Evolutionary conservation across 1,284 basidiomycete species (phyloP).

Genomic region (Apiotrichum domesticum): DNA sequence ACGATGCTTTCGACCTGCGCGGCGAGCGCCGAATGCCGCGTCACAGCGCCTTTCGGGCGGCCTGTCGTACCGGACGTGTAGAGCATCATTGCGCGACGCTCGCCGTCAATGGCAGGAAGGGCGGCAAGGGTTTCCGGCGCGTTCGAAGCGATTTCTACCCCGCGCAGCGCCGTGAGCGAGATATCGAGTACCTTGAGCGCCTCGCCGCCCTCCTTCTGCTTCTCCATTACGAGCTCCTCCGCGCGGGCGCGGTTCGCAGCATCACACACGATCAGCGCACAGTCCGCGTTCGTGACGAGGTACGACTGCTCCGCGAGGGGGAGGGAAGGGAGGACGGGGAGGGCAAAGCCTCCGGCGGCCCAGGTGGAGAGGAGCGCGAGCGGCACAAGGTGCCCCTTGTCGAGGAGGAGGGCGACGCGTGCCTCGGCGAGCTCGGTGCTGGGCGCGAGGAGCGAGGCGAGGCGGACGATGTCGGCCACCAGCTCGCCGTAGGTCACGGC

Average conservation of each 20-base stretch:
- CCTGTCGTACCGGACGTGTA: constrained; percentile 43
- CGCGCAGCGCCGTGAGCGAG: constrained; percentile 2
- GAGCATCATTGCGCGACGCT: constrained; percentile 39
- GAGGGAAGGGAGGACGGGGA: constrained; percentile 34
- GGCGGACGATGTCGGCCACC: constrained; percentile 17
- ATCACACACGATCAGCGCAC: constrained; percentile 28
- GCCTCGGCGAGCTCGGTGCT: constrained; percentile 13
- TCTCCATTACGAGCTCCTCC: constrained; percentile 21
- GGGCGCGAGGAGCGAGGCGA: constrained; percentile 1
- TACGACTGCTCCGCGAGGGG: constrained; percentile 39
- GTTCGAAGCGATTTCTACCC: neutral
- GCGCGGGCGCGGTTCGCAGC: constrained; percentile 23
- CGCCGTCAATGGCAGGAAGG: constrained; percentile 17
- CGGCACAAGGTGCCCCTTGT: constrained; percentile 29
- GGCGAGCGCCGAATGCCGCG: constrained; percentile 35
- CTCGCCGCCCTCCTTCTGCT: constrained; percentile 14
- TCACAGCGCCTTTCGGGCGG: constrained; percentile 40
- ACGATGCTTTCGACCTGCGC: constrained; percentile 33
- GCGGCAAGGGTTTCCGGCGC: neutral
- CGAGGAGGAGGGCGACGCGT: constrained; percentile 23
- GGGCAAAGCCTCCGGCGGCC: constrained; percentile 34
- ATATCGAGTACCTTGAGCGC: constrained; percentile 9
- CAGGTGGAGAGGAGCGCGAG: constrained; percentile 24
- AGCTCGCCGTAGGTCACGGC: constrained; percentile 18
- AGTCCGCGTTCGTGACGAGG: constrained; percentile 30